These are phyloP conservation scores for Immersiella caudata DNA, from an alignment of 495 filamentous ascomycete genomes.

Conservation along the genomic window DNA sequence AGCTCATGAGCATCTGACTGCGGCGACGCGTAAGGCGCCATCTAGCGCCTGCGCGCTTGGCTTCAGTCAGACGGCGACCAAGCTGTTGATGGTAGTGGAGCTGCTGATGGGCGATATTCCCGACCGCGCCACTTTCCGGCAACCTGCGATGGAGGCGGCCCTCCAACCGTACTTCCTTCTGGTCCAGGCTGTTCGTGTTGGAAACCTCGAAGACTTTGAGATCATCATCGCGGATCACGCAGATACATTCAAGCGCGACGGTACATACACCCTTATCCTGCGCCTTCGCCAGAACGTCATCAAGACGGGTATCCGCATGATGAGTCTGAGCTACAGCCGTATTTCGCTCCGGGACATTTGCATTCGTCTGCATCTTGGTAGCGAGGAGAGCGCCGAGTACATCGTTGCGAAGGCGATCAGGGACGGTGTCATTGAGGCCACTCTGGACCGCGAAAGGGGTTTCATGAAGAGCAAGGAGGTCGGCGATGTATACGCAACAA, in stretches of 20 bases:
- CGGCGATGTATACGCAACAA: constrained; percentile 91
- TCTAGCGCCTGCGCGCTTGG: constrained; percentile 85
- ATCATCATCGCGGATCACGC: constrained; percentile 77
- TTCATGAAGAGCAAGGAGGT: constrained; percentile 99
- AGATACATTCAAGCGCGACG: constrained; percentile 85
- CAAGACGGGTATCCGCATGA: constrained; percentile 98
- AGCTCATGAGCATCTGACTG: constrained; percentile 90
- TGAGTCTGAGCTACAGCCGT: constrained; percentile 94
- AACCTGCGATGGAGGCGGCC: constrained; percentile 78
- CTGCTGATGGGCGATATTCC: constrained; percentile 98
- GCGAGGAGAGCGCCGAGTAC: constrained; percentile 96
- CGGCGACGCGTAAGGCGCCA: constrained; percentile 91
- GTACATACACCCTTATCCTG: constrained; percentile 92
- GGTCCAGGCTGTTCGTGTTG: constrained; percentile 91
- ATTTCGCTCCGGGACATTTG: constrained; percentile 98
- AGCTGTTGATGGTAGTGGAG: constrained; percentile 92
- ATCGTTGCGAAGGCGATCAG: constrained; percentile 98
- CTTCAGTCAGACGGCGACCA: constrained; percentile 93
- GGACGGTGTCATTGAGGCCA: constrained; percentile 96
- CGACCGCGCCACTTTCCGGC: constrained; percentile 89
- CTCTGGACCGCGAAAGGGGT: constrained; percentile 87
- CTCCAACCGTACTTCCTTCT: constrained; percentile 90
- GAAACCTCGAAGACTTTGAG: constrained; percentile 90
- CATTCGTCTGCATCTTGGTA: constrained; percentile 86
- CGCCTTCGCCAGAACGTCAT: constrained; percentile 97